phyloP scores from a whole-genome alignment of 768 basidiomycete species.

The Phylloporus sp. region DNA sequence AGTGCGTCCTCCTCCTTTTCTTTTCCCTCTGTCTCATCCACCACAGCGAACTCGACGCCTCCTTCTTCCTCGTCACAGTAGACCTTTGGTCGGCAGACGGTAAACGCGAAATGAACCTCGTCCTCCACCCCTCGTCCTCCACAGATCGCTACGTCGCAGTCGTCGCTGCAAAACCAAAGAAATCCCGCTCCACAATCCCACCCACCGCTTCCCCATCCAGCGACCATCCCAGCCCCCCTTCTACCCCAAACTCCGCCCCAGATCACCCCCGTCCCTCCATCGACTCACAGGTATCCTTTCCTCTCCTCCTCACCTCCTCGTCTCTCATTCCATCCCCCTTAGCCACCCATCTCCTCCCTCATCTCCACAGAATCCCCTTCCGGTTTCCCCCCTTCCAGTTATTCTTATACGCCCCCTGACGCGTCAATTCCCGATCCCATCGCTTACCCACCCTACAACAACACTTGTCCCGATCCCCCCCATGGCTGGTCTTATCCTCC shows the following conservation, averaged over 20 bases:
- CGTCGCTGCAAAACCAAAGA: constrained; percentile 34
- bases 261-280: constrained; percentile 30
- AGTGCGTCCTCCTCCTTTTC: constrained; percentile 45
- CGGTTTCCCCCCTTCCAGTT: constrained; percentile 39
- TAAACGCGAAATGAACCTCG: constrained; percentile 80
- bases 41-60: constrained; percentile 73
- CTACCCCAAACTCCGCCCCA: constrained; percentile 45
- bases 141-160: constrained; percentile 62
- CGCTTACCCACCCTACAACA: constrained; percentile 38
- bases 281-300: constrained; percentile 40
- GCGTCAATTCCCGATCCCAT: constrained; percentile 38
- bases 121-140: constrained; percentile 76
- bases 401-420: constrained; percentile 40
- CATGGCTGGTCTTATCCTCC: constrained; percentile 54
- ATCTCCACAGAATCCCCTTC: constrained; percentile 35
- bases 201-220: constrained; percentile 28
- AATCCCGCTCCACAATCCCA: constrained; percentile 31
- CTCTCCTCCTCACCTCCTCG: constrained; percentile 20
- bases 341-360: constrained; percentile 35
- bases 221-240: constrained; percentile 43
- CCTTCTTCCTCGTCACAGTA: constrained; percentile 88
- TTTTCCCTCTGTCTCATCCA: constrained; percentile 2
- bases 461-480: constrained; percentile 39
- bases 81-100: constrained; percentile 88
- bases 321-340: constrained; percentile 36